Evolutionary conservation across 768 basidiomycete genomes (phyloP).

Genomic region (Phlegmacium glaucopus): DNA sequence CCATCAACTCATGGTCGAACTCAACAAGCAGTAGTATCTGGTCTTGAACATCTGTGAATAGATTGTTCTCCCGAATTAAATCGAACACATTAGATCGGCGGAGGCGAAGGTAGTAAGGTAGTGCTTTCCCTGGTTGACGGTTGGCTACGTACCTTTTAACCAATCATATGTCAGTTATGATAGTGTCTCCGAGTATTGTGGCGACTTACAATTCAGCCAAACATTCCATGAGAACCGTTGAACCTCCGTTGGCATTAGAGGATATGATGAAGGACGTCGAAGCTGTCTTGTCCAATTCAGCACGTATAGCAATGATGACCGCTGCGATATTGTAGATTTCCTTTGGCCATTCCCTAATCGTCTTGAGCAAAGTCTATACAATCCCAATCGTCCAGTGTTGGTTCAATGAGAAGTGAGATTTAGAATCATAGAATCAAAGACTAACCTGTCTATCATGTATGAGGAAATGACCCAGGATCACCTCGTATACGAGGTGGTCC

Average conservation of each 20-base stretch:
- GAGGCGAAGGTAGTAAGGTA: constrained; percentile 86
- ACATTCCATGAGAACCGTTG: constrained; percentile 84
- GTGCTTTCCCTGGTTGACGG: constrained; percentile 90
- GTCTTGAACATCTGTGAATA: constrained; percentile 94
- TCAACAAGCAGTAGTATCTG: constrained; percentile 91
- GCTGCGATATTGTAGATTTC: constrained; percentile 87
- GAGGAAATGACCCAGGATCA: constrained; percentile 88
- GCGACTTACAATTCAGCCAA: constrained; percentile 77
- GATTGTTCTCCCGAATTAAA: constrained; percentile 87
- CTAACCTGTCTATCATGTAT: constrained; percentile 70
- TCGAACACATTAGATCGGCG: constrained; percentile 90
- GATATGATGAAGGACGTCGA: constrained; percentile 46
- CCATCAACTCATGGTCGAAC: constrained; percentile 86
- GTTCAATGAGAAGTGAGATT: neutral
- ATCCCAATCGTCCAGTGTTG: neutral
- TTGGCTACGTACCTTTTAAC: constrained; percentile 71
- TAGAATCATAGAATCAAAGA: neutral
- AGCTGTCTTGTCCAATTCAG: constrained; percentile 66
- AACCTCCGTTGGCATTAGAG: constrained; percentile 42
- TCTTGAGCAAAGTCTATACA: constrained; percentile 65
- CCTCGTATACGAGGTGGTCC: constrained; percentile 86
- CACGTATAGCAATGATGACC: constrained; percentile 85
- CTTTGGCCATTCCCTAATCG: constrained; percentile 85
- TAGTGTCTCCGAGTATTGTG: neutral
- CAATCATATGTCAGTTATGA: neutral